phyloP scores from a whole-genome alignment of 78 protist genomes.

The Trichosphaerium sp. region DNA sequence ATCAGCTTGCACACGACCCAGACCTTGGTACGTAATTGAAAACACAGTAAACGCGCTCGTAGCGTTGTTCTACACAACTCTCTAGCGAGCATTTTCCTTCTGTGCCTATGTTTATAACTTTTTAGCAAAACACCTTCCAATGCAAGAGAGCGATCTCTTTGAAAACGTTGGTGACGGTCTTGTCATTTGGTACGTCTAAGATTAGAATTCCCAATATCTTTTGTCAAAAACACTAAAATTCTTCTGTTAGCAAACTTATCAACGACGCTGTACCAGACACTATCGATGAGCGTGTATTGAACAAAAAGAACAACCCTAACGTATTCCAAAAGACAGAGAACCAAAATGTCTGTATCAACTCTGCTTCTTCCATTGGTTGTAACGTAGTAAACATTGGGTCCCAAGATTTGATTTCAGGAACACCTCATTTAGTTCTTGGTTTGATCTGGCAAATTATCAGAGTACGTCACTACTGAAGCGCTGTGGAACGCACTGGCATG shows the following conservation, averaged over 20 bases:
- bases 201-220: background rate
- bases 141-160: slow-evolving; percentile 34
- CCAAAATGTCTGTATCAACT: slow-evolving; percentile 57
- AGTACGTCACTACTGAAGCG: background rate
- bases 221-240: too few relatives aligned
- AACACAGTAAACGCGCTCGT: background rate
- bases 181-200: slow-evolving; percentile 9
- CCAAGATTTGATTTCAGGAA: slow-evolving; percentile 47
- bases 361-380: slow-evolving; percentile 90
- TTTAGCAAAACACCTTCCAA: slow-evolving; percentile 6
- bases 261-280: slow-evolving; percentile 79
- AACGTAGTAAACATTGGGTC: slow-evolving; percentile 79
- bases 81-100: background rate
- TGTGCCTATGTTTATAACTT: background rate
- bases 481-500: background rate
- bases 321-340: slow-evolving; percentile 61
- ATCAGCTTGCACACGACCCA: slow-evolving; percentile 36
- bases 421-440: slow-evolving; percentile 77
- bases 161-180: slow-evolving; percentile 51
- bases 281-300: slow-evolving; percentile 85
- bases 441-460: slow-evolving; percentile 93
- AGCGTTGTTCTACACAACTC: background rate
- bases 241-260: slow-evolving; percentile 79
- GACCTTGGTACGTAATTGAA: slow-evolving; percentile 38
- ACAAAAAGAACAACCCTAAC: slow-evolving; percentile 52